Percentiles rank a stretch among this genome's conserved stretches.
Evolutionary conservation across 257 asterid species (phyloP).

Genomic region (Vinca minor): DNA sequence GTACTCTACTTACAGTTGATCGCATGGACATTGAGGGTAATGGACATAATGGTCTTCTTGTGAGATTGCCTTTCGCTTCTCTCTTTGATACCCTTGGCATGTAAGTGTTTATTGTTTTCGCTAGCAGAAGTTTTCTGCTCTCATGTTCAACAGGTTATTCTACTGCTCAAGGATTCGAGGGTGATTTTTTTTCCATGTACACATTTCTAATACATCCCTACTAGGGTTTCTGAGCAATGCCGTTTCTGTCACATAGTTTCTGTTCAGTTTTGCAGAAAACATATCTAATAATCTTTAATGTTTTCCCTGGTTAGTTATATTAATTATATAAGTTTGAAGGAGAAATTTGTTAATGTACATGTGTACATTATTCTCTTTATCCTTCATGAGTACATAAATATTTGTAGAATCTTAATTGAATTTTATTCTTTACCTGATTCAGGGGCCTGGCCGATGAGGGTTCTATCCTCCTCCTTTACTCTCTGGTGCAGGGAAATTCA

Average conservation of each 20-base stretch:
- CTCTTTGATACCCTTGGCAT: conserved; percentile 87
- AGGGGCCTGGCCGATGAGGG: conserved; percentile 87
- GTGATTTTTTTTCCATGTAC: neutral
- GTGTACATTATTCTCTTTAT: neutral
- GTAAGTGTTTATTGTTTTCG: conserved; percentile 42
- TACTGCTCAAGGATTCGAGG: neutral
- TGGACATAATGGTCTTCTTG: conserved; percentile 51
- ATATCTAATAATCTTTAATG: neutral
- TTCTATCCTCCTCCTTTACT: conserved; percentile 82
- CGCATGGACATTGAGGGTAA: conserved; percentile 75
- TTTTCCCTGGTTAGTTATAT: neutral
- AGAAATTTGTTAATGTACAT: neutral
- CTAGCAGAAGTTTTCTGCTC: neutral
- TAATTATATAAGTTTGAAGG: neutral
- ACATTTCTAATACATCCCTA: too few relatives aligned
- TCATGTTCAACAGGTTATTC: neutral
- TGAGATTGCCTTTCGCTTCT: conserved; percentile 85
- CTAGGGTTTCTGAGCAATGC: too few relatives aligned
- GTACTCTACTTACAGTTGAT: conserved; percentile 64
- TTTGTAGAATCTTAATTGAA: neutral
- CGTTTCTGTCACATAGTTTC: too few relatives aligned
- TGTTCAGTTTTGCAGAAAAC: too few relatives aligned
- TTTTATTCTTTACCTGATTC: conserved; percentile 11
- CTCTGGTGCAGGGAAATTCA: conserved; percentile 88
- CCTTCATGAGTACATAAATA: neutral